Base-by-base conservation (phyloP, 2,329 filamentous ascomycete genomes). In the Colletotrichum noveboracense region DNA sequence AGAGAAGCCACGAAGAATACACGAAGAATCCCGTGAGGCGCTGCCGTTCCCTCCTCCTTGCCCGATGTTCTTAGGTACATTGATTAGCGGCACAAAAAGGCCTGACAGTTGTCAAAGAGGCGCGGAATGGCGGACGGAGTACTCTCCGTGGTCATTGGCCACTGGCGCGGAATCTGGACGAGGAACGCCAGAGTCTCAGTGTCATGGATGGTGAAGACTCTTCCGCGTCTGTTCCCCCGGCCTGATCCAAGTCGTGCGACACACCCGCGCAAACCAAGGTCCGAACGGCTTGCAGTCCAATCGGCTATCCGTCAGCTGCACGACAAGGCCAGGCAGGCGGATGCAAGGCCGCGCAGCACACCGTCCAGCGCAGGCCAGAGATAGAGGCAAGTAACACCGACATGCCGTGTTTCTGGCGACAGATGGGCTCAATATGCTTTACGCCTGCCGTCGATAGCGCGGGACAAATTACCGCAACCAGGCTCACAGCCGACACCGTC, bases 391-490 rank as follows among this genome's bases (percentile, higher is more conserved):
- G 48, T 69, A 76, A 36, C 48, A 61, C 70, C 64, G 74, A 60
- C 48, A 21, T 69, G 28, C 38, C 43, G 28, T 69, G 65, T 36
- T 38, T 48, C 43, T 14, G 9, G 48, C 38, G 24, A 66, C 21
- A 60, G 48, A 38, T 18, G 38, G 64, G 56, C 34, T 58, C 70
- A 55, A 65, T 60, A 61, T 65, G 70, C 56, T 76, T 74, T 60
- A 65, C 38, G 32, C 48, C 64, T 74, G 64, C 74, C 26, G 70
- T 74, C 74, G 70, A 69, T 76, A 65, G 74, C 65, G 74, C 74
- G 70, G 70, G 70, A 65, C 70, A 76, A 72, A 74, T 76, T 74
- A 76, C 74, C 74, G 74, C 70, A 76, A 76, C 70, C 43, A 76
- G 74, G 34, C 56, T 60, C 70, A n/a, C 64, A 73, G 64, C 73